Conservation (phyloP, 2,329 filamentous ascomycete species). For the Penicillium sp. region DNA sequence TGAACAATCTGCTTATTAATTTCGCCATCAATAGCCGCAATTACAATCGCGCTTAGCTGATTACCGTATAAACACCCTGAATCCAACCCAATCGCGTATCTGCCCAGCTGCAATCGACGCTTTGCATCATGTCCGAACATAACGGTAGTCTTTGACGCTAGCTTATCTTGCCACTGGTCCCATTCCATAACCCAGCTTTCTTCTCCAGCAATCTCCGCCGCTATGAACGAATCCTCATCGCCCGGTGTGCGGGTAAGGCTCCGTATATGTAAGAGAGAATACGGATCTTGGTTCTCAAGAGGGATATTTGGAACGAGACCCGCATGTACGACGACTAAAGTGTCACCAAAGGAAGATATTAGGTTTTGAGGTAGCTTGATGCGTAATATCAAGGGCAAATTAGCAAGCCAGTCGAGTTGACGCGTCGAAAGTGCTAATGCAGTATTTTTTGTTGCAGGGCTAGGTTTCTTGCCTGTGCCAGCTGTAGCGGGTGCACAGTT, state of each 20-base stretch:
- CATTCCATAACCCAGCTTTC: slow-evolving; percentile 22
- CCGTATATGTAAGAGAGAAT: slow-evolving; percentile 21
- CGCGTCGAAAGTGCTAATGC: slow-evolving; percentile 11
- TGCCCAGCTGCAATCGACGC: slow-evolving; percentile 21
- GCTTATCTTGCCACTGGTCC: slow-evolving; percentile 22
- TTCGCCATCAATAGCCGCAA: not conserved
- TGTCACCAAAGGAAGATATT: slow-evolving; percentile 9
- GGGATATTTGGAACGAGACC: slow-evolving; percentile 18
- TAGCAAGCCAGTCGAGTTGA: slow-evolving; percentile 22
- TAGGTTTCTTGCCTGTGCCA: not conserved
- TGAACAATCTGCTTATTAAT: slow-evolving; percentile 16
- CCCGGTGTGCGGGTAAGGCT: slow-evolving; percentile 6
- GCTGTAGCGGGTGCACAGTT: not conserved
- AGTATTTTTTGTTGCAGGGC: slow-evolving; percentile 7
- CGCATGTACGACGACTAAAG: slow-evolving; percentile 20
- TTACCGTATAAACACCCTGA: slow-evolving; percentile 24
- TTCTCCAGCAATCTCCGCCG: slow-evolving; percentile 15
- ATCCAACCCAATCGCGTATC: slow-evolving; percentile 22
- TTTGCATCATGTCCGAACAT: slow-evolving; percentile 27
- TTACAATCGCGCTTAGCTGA: slow-evolving; percentile 20
- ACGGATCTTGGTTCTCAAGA: slow-evolving; percentile 19
- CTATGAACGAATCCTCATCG: not conserved
- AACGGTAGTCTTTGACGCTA: slow-evolving; percentile 17
- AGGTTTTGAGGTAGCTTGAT: slow-evolving; percentile 10
- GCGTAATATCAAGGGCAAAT: slow-evolving; percentile 22